A percentile compares a stretch with the other conserved stretches of the same genome.
These are phyloP conservation scores for Gleditsia sinensis DNA, from an alignment of 306 rosid species.

Conservation along the genomic window DNA sequence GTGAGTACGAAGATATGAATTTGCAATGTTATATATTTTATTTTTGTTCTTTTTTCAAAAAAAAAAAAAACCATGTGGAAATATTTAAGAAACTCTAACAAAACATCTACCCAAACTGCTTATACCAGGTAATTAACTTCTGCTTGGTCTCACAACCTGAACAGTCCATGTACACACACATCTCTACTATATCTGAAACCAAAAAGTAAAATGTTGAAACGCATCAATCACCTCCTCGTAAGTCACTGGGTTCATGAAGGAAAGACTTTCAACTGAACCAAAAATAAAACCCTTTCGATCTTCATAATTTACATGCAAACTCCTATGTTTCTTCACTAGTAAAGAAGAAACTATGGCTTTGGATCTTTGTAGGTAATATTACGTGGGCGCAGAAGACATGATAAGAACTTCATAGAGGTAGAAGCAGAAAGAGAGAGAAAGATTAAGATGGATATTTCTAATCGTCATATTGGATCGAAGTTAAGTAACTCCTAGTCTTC, in stretches of 20 bases:
- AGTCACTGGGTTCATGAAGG: too few relatives aligned
- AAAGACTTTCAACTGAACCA: too few relatives aligned
- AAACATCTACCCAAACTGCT: too few relatives aligned
- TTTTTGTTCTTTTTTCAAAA: too few relatives aligned
- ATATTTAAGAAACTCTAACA: too few relatives aligned
- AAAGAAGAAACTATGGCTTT: background rate
- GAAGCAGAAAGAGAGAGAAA: background rate
- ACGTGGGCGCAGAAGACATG: background rate
- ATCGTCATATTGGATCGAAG: conserved; percentile 47
- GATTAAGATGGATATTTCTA: conserved; percentile 21
- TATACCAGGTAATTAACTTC: conserved; percentile 58
- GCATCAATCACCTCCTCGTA: too few relatives aligned
- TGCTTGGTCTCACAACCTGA: conserved; percentile 61
- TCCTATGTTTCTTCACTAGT: too few relatives aligned
- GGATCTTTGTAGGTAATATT: background rate
- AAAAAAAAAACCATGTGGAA: too few relatives aligned
- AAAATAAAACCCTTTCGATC: too few relatives aligned
- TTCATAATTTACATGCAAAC: too few relatives aligned
- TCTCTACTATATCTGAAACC: conserved; percentile 60
- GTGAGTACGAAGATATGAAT: too few relatives aligned
- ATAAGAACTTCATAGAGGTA: background rate
- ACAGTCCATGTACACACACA: conserved; percentile 72
- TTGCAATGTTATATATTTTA: too few relatives aligned
- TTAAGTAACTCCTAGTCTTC: background rate
- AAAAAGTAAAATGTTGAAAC: background rate